These are phyloP conservation scores for Aspergillus calidoustus DNA, from an alignment of 2,329 filamentous ascomycete genomes.

Conservation along the genomic window DNA sequence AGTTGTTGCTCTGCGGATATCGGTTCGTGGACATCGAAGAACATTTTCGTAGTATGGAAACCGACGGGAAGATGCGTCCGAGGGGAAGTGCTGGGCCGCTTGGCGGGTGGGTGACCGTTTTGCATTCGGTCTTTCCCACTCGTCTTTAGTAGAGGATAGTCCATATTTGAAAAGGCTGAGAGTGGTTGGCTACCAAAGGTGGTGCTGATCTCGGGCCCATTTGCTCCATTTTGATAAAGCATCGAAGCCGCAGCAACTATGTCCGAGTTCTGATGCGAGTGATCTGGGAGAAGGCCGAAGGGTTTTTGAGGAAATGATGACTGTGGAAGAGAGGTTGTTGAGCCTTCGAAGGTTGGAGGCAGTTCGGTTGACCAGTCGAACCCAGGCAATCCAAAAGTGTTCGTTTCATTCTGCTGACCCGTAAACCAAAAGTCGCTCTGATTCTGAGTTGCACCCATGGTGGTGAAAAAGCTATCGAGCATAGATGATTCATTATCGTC, in stretches of 20 bases:
- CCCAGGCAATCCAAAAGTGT: constrained; percentile 30
- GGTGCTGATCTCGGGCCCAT: constrained; percentile 36
- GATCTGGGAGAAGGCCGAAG: constrained; percentile 30
- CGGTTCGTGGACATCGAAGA: constrained; percentile 43
- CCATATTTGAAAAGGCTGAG: constrained; percentile 28
- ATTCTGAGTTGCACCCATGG: constrained; percentile 46
- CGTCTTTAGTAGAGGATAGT: constrained; percentile 25
- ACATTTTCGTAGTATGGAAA: constrained; percentile 44
- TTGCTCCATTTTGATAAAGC: constrained; percentile 45
- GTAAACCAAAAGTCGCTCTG: constrained; percentile 45
- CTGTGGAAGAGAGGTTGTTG: constrained; percentile 66
- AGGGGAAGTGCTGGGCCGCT: constrained; percentile 21
- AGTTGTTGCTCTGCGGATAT: constrained; percentile 42
- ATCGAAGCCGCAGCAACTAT: constrained; percentile 63
- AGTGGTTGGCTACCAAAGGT: constrained; percentile 37
- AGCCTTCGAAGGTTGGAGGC: constrained; percentile 69
- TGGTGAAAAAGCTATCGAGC: constrained; percentile 55
- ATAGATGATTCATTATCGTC: constrained; percentile 62
- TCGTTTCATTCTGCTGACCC: constrained; percentile 23
- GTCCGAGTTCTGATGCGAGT: constrained; percentile 47
- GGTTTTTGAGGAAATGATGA: constrained; percentile 45
- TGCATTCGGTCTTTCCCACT: constrained; percentile 27
- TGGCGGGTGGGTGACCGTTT: constrained; percentile 17
- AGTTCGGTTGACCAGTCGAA: constrained; percentile 55
- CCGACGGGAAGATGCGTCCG: constrained; percentile 34